These are phyloP conservation scores for Odontarrhena argentea DNA, from an alignment of 345 rosid species.

Conservation along the genomic window DNA sequence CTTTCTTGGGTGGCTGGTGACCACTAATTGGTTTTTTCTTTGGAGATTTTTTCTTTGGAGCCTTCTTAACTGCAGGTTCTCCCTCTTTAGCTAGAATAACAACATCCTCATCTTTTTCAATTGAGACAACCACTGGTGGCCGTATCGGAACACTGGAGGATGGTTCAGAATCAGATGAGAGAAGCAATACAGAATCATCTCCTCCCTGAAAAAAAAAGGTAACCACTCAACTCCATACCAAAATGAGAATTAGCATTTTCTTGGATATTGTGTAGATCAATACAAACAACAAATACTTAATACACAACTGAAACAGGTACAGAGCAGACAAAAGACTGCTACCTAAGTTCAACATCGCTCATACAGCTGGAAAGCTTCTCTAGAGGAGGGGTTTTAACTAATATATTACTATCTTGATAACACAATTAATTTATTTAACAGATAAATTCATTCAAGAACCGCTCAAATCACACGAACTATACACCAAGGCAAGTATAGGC, in stretches of 20 bases:
- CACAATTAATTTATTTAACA: background rate
- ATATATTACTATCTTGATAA: conserved; percentile 8
- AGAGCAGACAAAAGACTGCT: background rate
- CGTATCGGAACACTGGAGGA: conserved; percentile 40
- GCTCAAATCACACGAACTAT: conserved; percentile 24
- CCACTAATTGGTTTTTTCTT: conserved; percentile 42
- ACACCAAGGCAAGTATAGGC: conserved; percentile 1
- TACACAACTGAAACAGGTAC: background rate
- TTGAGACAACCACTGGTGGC: conserved; percentile 33
- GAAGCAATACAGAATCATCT: conserved; percentile 46
- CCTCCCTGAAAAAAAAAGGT: conserved; percentile 24
- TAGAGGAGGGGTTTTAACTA: background rate
- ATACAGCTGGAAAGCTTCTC: background rate
- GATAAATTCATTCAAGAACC: background rate
- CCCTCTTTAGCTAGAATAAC: conserved; percentile 30
- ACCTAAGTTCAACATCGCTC: conserved; percentile 7
- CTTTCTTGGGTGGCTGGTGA: conserved; percentile 42
- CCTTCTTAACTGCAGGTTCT: conserved; percentile 48
- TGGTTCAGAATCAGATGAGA: conserved; percentile 85
- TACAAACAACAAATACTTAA: background rate
- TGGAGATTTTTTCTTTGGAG: conserved; percentile 55
- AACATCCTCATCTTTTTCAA: conserved; percentile 46
- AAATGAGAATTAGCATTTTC: conserved; percentile 6
- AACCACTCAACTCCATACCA: conserved; percentile 3
- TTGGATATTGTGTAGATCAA: background rate